A percentile compares a stretch with the other conserved stretches of the same genome.
Conservation (phyloP, 2,329 filamentous ascomycete species). For the Decorospora gaudefroyi region DNA sequence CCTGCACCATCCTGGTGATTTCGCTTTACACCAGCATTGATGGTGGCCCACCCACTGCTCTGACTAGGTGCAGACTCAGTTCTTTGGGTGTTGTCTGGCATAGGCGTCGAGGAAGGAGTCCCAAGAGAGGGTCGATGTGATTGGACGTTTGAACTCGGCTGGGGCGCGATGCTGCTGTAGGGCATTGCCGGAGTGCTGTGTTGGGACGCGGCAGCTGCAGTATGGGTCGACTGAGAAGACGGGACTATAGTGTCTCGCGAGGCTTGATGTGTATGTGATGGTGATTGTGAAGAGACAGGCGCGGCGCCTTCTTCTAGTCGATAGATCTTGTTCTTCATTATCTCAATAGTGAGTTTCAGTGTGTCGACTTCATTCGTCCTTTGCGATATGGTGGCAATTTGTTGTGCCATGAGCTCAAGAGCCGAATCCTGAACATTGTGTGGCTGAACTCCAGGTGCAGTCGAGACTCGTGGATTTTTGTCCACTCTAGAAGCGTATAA, state of each 20-base stretch:
- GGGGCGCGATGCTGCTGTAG: neutral
- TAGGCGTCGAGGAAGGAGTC: constrained; percentile 6
- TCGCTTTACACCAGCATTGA: constrained; percentile 52
- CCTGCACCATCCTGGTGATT: constrained; percentile 44
- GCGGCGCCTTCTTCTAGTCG: constrained; percentile 43
- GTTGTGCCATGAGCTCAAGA: constrained; percentile 52
- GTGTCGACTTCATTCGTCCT: constrained; percentile 55
- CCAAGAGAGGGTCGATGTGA: constrained; percentile 7
- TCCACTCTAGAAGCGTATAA: constrained; percentile 30
- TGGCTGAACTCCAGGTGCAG: constrained; percentile 8
- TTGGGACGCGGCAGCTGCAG: neutral
- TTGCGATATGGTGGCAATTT: constrained; percentile 48
- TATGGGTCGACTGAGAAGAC: constrained; percentile 1
- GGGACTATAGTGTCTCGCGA: too few relatives aligned
- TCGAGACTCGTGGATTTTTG: constrained; percentile 9
- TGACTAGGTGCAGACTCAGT: constrained; percentile 23
- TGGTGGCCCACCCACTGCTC: constrained; percentile 50
- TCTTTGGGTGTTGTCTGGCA: constrained; percentile 28
- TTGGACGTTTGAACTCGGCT: constrained; percentile 4
- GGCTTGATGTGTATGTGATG: constrained; percentile 11
- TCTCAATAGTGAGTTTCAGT: constrained; percentile 54
- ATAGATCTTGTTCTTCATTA: constrained; percentile 54
- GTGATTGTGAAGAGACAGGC: constrained; percentile 10
- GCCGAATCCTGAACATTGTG: constrained; percentile 43
- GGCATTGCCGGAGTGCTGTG: constrained; percentile 1